Base-by-base conservation (phyloP, 495 filamentous ascomycete species). In the Penicillium simplicissimum region DNA sequence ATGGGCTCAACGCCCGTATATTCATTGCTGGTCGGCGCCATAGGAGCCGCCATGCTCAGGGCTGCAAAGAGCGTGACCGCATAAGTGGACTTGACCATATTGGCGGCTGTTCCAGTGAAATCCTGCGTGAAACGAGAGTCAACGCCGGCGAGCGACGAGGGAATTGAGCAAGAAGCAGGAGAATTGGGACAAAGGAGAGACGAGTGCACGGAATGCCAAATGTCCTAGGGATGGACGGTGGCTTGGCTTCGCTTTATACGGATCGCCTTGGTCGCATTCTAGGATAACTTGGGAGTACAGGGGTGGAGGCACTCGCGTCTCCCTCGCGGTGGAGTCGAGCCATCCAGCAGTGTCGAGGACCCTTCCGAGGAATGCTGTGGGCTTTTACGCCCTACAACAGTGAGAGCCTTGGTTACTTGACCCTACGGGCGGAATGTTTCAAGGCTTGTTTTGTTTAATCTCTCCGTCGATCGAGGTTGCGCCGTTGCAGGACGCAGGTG, bases 81-180 rank as follows among this genome's bases (percentile, higher is more conserved):
- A 34, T 70, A 67, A 36, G 62, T 67, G 40, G 67, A 60, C 62
- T 71, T 71, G 10, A 71, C 69, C 69, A 71, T 70, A 2, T 47
- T 71, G 64, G 54, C 34, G 23, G n/a, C 6, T 23, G 19, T 33
- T 25, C 21, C 43, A 51, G 15, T 60, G 31, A 47, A 17, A 37
- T 53, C 33, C 51, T 53, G 51, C 34, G 6, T 40, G 35, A 19
- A 69, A 65, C 2, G 67, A 69, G 52, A 62, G 66, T 45, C 60
- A 65, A 59, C 54, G 69, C 52, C 69, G 62, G 38, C 69, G 58
- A 65, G 55, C 69, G 67, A 70, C 69, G 55, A 38, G 52, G 38
- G 1, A 42, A 28, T 31, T 53, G 19, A 43, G 25, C 9, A 25
- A 54, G 19, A 11, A 31, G 45, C 55, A 52, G 37, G 38, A 58